Conservation (phyloP, 768 basidiomycete species). For the Lactifluus piperatus region DNA sequence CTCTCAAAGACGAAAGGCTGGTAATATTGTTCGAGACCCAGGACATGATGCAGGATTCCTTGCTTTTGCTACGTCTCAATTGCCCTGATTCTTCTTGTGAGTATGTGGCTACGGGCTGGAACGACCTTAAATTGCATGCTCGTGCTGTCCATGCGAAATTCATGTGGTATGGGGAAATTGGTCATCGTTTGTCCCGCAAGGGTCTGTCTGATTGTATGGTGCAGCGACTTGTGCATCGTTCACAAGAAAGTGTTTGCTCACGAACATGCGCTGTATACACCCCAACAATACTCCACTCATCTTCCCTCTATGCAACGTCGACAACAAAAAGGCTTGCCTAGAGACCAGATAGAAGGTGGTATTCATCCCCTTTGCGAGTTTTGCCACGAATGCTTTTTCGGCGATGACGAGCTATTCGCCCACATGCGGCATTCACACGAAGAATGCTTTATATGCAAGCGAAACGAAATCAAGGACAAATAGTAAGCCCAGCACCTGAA, state of each 20-base stretch:
- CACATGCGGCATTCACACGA: conserved; percentile 94
- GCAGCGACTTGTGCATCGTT: conserved; percentile 78
- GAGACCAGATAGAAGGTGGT: conserved; percentile 60
- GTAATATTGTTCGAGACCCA: conserved; percentile 79
- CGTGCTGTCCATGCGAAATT: conserved; percentile 64
- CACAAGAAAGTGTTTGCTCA: conserved; percentile 93
- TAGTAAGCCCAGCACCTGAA: conserved; percentile 48
- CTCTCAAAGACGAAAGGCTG: conserved; percentile 64
- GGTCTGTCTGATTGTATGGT: neutral
- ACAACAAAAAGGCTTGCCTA: conserved; percentile 31
- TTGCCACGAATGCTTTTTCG: conserved; percentile 87
- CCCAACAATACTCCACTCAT: conserved; percentile 55
- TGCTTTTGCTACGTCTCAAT: conserved; percentile 88
- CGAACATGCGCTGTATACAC: conserved; percentile 81
- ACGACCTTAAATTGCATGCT: conserved; percentile 78
- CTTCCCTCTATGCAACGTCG: conserved; percentile 59
- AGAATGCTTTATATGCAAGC: conserved; percentile 92
- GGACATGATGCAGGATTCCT: conserved; percentile 92
- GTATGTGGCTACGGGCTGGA: conserved; percentile 82
- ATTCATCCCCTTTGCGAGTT: conserved; percentile 79
- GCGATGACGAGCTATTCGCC: conserved; percentile 85
- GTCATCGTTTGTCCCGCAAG: neutral
- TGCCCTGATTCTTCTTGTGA: conserved; percentile 83
- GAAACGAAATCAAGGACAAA: conserved; percentile 68
- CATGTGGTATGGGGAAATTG: conserved; percentile 59